Conservation (phyloP, 768 basidiomycete genomes). For the Cystobasidium tubakii region DNA sequence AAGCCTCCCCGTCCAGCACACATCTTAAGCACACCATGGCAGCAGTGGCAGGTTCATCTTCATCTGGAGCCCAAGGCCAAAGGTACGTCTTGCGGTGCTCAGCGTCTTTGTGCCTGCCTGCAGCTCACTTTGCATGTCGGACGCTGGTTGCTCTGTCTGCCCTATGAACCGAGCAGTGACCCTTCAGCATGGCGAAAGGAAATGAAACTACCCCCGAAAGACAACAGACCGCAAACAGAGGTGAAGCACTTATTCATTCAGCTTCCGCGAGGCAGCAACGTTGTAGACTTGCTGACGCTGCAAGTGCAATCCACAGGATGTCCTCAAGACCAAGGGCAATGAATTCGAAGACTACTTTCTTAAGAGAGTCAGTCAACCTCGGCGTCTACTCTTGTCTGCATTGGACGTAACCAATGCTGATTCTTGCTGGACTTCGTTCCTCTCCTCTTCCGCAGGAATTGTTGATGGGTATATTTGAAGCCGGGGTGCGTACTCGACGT, state of each 20-base stretch:
- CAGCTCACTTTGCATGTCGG: neutral
- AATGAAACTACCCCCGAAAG: constrained; percentile 51
- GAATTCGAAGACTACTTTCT: constrained; percentile 67
- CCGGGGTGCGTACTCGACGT: constrained; percentile 55
- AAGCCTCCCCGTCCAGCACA: no score
- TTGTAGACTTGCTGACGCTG: neutral
- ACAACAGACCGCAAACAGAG: constrained; percentile 88
- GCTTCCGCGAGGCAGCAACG: neutral
- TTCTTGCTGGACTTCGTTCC: no score
- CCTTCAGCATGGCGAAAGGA: constrained; percentile 41
- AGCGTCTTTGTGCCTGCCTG: neutral
- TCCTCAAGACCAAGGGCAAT: constrained; percentile 81
- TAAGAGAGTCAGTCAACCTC: constrained; percentile 39
- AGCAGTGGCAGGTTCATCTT: neutral
- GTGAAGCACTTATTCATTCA: constrained; percentile 42
- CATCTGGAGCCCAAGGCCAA: neutral
- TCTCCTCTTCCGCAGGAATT: constrained; percentile 77
- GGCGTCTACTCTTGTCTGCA: neutral
- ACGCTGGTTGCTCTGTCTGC: neutral
- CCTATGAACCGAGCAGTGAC: constrained; percentile 16
- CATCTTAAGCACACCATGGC: neutral
- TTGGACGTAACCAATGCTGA: neutral
- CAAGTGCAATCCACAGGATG: constrained; percentile 56
- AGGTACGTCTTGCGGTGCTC: neutral
- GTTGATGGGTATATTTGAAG: constrained; percentile 99